phyloP scores from a whole-genome alignment of 176 grass and related monocot species.

The Oryza longistaminata region DNA sequence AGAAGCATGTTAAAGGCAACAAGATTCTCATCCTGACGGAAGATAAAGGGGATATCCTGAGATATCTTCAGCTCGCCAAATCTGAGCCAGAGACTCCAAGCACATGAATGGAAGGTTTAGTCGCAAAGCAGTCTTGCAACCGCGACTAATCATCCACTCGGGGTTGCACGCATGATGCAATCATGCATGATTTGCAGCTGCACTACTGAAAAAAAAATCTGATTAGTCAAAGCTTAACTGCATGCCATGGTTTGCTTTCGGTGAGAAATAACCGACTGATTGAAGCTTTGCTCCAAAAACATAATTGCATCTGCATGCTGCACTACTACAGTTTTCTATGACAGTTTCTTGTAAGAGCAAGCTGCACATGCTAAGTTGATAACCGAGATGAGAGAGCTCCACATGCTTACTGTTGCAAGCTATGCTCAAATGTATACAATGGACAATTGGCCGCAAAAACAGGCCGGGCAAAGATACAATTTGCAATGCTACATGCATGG shows the following conservation, averaged over 20 bases:
- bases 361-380: background rate
- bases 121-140: background rate
- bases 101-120: background rate
- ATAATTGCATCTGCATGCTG: background rate
- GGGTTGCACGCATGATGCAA: background rate
- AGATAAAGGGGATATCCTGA: conserved; percentile 21
- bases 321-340: background rate
- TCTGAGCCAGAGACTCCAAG: background rate
- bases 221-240: background rate
- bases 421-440: background rate
- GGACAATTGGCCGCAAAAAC: background rate
- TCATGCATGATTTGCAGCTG: background rate
- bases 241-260: background rate
- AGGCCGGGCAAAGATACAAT: background rate
- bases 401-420: background rate
- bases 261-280: background rate
- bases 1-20: background rate
- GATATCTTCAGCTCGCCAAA: conserved; percentile 7
- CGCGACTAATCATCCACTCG: background rate
- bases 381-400: background rate
- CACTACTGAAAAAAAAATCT: background rate
- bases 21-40: background rate
- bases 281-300: background rate
- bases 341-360: background rate
- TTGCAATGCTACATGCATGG: background rate